Percentiles rank a stretch among this genome's conserved stretches.
These are phyloP conservation scores for Somion occarium DNA, from an alignment of 1,284 basidiomycete genomes.

Conservation along the genomic window DNA sequence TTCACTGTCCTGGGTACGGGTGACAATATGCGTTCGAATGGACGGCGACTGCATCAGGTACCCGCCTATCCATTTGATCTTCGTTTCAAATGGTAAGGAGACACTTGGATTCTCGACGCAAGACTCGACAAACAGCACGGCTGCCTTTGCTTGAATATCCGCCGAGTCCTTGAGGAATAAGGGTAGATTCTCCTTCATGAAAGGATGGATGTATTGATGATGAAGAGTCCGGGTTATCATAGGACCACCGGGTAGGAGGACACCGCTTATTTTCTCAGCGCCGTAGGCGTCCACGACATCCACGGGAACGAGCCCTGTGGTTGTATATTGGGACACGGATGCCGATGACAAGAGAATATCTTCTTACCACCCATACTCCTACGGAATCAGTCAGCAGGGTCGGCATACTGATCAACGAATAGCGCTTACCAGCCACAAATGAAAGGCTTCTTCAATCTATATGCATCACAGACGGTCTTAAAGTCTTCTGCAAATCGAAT, in stretches of 20 bases:
- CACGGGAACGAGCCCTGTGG: conserved; percentile 28
- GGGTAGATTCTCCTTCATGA: conserved; percentile 26
- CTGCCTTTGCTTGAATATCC: conserved; percentile 23
- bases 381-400: not conserved
- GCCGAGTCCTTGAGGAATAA: conserved; percentile 24
- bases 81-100: conserved; percentile 24
- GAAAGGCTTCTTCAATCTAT: conserved; percentile 29
- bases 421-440: conserved; percentile 33
- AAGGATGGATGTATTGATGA: conserved; percentile 24
- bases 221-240: conserved; percentile 21
- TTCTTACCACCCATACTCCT: conserved; percentile 36
- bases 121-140: conserved; percentile 28
- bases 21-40: conserved; percentile 22
- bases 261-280: conserved; percentile 29
- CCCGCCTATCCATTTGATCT: conserved; percentile 31
- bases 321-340: not conserved
- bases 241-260: conserved; percentile 30
- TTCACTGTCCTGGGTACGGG: conserved; percentile 29
- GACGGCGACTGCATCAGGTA: conserved; percentile 30
- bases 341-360: not conserved
- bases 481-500: conserved; percentile 34
- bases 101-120: conserved; percentile 23
- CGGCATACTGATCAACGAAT: not conserved
- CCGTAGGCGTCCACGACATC: conserved; percentile 34
- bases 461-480: conserved; percentile 26